These are phyloP conservation scores for Chrysanthemum lavandulifolium DNA, from an alignment of 129 eudicot species.

Conservation along the genomic window DNA sequence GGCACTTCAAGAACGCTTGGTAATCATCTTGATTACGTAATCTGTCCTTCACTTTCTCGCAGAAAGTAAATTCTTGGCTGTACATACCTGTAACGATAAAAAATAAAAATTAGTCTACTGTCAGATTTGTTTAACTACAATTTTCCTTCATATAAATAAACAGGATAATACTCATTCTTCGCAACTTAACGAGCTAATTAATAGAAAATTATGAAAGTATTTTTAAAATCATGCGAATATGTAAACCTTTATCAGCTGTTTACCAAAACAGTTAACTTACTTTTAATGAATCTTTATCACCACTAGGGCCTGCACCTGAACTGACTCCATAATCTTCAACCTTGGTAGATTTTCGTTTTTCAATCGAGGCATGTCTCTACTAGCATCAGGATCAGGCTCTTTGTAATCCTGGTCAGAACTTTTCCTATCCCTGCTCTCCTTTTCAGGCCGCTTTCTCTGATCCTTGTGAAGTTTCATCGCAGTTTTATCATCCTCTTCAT, in stretches of 20 bases:
- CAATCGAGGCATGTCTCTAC: constrained; percentile 48
- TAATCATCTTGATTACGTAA: constrained; percentile 78
- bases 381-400: constrained; percentile 59
- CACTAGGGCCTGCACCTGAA: constrained; percentile 46
- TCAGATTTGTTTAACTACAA: constrained; percentile 1
- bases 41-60: constrained; percentile 95
- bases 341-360: constrained; percentile 73
- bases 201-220: too few species aligned
- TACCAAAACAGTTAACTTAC: constrained; percentile 44
- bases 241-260: not conserved
- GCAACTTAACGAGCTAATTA: too few species aligned
- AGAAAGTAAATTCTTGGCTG: constrained; percentile 74
- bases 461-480: constrained; percentile 58
- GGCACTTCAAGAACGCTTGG: constrained; percentile 97
- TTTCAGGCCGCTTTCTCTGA: constrained; percentile 64
- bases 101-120: not conserved
- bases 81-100: constrained; percentile 56
- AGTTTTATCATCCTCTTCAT: constrained; percentile 60
- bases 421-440: constrained; percentile 61
- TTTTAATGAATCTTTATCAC: constrained; percentile 73
- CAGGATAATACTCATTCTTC: too few species aligned
- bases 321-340: constrained; percentile 64
- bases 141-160: not conserved
- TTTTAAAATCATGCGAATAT: not conserved
- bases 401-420: constrained; percentile 67